Conservation (phyloP, 164 flowering plant species). For the Dillenia turbinata region DNA sequence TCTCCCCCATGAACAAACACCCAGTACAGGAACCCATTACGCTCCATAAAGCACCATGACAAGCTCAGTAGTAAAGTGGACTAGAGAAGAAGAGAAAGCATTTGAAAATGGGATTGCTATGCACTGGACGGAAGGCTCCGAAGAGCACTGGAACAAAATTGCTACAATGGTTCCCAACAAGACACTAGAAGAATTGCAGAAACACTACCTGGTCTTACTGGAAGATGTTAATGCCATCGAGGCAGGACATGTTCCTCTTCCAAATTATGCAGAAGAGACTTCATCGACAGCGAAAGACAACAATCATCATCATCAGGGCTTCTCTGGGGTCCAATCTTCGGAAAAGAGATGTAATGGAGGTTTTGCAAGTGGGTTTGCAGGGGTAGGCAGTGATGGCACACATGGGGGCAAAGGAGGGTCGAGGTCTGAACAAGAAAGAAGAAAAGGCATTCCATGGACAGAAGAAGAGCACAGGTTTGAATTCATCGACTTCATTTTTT, state of each 20-base stretch:
- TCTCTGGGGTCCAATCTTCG: conserved; percentile 4
- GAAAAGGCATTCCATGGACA: conserved; percentile 92
- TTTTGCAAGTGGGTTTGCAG: conserved; percentile 25
- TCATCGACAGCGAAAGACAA: conserved; percentile 18
- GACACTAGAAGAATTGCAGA: conserved; percentile 46
- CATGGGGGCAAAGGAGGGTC: conserved; percentile 39
- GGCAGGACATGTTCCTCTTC: conserved; percentile 59
- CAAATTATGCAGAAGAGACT: conserved; percentile 48
- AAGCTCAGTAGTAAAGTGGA: conserved; percentile 38
- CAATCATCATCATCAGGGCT: conserved; percentile 1
- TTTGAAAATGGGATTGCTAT: conserved; percentile 73
- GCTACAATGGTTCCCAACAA: conserved; percentile 53
- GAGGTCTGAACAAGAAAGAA: conserved; percentile 67
- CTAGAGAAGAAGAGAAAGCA: conserved; percentile 69
- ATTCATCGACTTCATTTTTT: not conserved
- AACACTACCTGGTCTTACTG: conserved; percentile 47
- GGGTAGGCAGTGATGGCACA: conserved; percentile 21
- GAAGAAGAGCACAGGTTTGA: conserved; percentile 89
- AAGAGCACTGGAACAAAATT: conserved; percentile 57
- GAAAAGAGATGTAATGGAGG: conserved; percentile 23
- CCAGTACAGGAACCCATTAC: too few species aligned
- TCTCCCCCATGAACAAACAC: not conserved
- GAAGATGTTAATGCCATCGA: conserved; percentile 75
- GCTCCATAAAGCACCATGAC: conserved; percentile 1
- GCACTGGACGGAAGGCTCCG: conserved; percentile 27